Conservation (phyloP, 805 yeast genomes). For the Saccharomycopsis sp. region DNA sequence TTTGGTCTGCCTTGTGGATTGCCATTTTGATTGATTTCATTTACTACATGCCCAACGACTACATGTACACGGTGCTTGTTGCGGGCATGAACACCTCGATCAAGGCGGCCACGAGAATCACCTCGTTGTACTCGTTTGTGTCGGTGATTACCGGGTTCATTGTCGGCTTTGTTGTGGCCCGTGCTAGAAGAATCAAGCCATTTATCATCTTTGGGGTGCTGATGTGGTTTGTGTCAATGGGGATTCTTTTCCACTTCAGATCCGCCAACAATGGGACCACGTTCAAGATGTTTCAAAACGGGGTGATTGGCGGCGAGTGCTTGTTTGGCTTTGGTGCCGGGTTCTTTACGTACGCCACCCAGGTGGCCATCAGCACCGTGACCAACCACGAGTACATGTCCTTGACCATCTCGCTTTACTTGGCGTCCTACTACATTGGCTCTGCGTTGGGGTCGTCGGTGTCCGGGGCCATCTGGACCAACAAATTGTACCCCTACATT, state of each 20-base stretch:
- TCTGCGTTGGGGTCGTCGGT: constrained; percentile 53
- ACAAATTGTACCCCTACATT: constrained; percentile 40
- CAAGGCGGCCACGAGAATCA: constrained; percentile 59
- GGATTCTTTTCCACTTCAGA: constrained; percentile 49
- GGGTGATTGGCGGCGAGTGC: constrained; percentile 57
- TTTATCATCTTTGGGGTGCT: constrained; percentile 51
- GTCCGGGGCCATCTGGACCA: constrained; percentile 68
- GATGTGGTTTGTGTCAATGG: constrained; percentile 54
- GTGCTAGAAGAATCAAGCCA: constrained; percentile 44
- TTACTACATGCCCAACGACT: constrained; percentile 64
- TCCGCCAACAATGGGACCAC: constrained; percentile 30
- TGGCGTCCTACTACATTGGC: constrained; percentile 54
- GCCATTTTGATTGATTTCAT: constrained; percentile 51
- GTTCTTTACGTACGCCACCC: constrained; percentile 57
- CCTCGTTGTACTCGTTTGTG: constrained; percentile 54
- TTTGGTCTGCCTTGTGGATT: constrained; percentile 59
- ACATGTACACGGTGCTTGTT: constrained; percentile 53
- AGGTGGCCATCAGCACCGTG: constrained; percentile 50
- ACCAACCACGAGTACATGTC: constrained; percentile 60
- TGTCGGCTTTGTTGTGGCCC: constrained; percentile 45
- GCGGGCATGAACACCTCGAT: constrained; percentile 53
- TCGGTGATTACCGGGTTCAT: constrained; percentile 52
- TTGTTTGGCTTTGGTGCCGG: constrained; percentile 69
- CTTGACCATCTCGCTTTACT: constrained; percentile 46
- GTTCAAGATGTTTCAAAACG: constrained; percentile 36